Evolutionary conservation across 2,329 filamentous ascomycete species (phyloP).

Genomic region (Akanthomyces uredinophilus): DNA sequence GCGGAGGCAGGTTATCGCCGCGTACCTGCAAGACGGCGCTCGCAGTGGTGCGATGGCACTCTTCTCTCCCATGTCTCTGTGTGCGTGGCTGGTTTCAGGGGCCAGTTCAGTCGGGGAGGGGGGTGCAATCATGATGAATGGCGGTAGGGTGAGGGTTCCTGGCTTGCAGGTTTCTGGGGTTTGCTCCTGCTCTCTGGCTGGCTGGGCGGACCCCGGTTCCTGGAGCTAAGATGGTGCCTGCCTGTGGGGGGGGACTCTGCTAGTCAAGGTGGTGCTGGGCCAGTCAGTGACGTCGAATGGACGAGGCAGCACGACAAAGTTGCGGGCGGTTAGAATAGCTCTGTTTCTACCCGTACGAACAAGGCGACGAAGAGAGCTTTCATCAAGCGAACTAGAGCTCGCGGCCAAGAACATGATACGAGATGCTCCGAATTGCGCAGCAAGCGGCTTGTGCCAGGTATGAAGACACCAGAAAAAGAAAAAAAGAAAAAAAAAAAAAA

Average conservation of each 20-base stretch:
- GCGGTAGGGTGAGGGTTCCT: background rate
- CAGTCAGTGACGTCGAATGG: background rate
- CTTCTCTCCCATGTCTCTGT: background rate
- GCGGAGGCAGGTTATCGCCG: background rate
- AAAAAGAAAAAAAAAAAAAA: too few species aligned
- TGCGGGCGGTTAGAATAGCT: too few species aligned
- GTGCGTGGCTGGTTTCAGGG: constrained; percentile 15
- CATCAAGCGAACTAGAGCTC: too few species aligned
- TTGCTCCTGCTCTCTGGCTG: background rate
- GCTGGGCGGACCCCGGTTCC: background rate
- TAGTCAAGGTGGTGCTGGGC: too few species aligned
- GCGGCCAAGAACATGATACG: too few species aligned
- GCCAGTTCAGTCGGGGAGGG: background rate
- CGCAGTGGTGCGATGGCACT: background rate
- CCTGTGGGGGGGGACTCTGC: too few species aligned
- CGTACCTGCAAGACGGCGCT: background rate
- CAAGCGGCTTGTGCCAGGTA: background rate
- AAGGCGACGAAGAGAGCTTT: too few species aligned
- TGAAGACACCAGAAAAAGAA: background rate
- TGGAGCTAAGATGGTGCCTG: background rate
- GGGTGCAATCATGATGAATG: background rate
- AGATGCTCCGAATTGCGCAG: too few species aligned
- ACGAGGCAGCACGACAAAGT: too few species aligned
- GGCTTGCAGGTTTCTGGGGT: background rate
- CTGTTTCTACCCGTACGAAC: too few species aligned